These are phyloP conservation scores for Sergeia podlipaevii DNA, from an alignment of 208 protist species.

Conservation along the genomic window DNA sequence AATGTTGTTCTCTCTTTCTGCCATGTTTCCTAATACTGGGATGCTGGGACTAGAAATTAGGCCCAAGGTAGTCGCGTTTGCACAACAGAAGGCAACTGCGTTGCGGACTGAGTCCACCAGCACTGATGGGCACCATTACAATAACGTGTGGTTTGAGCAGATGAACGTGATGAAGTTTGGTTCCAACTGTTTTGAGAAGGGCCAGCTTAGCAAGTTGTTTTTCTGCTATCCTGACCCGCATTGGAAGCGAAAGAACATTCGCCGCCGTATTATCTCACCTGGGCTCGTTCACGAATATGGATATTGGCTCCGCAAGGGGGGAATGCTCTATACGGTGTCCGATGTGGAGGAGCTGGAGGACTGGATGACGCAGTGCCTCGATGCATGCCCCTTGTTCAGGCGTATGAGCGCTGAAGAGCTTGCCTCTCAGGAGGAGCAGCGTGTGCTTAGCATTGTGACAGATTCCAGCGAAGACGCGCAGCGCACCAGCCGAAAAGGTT, in stretches of 20 bases:
- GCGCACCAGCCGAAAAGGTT: conserved; percentile 73
- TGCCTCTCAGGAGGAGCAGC: conserved; percentile 22
- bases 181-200: conserved; percentile 96
- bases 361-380: conserved; percentile 93
- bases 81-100: conserved; percentile 69
- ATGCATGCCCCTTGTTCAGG: conserved; percentile 92
- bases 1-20: conserved; percentile 87
- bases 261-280: conserved; percentile 95
- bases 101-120: conserved; percentile 55
- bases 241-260: conserved; percentile 97
- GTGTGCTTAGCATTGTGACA: conserved; percentile 60
- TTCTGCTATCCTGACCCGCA: conserved; percentile 99
- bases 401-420: conserved; percentile 72
- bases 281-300: conserved; percentile 96
- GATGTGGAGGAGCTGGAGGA: conserved; percentile 90
- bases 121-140: conserved; percentile 77
- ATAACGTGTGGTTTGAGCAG: conserved; percentile 95
- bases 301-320: conserved; percentile 92
- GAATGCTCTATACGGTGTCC: conserved; percentile 96
- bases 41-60: conserved; percentile 97
- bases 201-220: conserved; percentile 94
- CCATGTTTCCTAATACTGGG: conserved; percentile 91
- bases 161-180: conserved; percentile 98
- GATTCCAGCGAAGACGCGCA: conserved; percentile 84
- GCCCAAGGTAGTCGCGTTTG: conserved; percentile 92